Percentiles rank a stretch among this genome's conserved stretches.
Conservation (phyloP, 116 monocot genomes). For the Papilionanthe hybrid region DNA sequence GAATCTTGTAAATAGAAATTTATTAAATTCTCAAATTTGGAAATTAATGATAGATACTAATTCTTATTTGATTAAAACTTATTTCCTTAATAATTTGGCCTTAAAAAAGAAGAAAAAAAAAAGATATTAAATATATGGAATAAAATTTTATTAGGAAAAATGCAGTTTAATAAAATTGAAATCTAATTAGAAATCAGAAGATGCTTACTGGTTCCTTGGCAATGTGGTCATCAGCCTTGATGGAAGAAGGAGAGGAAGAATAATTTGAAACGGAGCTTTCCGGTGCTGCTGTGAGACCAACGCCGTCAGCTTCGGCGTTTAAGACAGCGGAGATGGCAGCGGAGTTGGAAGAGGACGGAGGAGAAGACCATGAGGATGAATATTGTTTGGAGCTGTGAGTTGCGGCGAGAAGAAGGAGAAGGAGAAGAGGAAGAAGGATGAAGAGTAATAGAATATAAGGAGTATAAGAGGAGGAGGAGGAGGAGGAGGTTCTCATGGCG, state of each 20-base stretch:
- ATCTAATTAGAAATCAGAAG: not conserved
- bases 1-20: not conserved
- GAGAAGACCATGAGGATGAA: not conserved
- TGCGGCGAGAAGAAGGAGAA: slow-evolving; percentile 7
- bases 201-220: not conserved
- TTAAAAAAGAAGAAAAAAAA: not conserved
- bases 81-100: not conserved
- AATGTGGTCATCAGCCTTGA: not conserved
- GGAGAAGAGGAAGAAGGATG: slow-evolving; percentile 7
- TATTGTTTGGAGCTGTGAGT: not conserved
- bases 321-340: not conserved
- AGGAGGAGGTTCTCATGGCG: slow-evolving; percentile 2
- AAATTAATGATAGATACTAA: not conserved
- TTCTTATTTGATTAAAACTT: not conserved
- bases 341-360: not conserved
- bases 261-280: not conserved
- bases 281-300: not conserved
- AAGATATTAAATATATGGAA: not conserved
- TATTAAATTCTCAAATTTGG: not conserved
- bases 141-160: not conserved
- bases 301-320: not conserved
- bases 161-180: not conserved
- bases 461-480: slow-evolving; percentile 8
- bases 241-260: not conserved
- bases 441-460: not conserved